Evolutionary conservation across 805 yeast genomes (phyloP).

Genomic region (Saccharomyces paradoxus): DNA sequence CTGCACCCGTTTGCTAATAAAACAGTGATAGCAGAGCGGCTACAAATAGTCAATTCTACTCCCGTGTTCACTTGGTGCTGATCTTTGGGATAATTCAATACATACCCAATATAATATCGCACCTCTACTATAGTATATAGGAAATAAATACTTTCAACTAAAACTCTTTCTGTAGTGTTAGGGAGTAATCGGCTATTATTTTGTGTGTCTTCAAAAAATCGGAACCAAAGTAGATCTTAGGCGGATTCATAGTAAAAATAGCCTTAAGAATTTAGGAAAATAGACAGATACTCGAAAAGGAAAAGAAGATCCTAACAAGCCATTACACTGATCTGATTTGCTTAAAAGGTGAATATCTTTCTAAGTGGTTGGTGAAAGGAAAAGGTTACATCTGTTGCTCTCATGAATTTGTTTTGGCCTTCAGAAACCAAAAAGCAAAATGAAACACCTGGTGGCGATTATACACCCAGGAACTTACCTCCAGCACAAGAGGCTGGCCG

Average conservation of each 20-base stretch:
- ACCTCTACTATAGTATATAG: neutral
- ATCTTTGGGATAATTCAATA: neutral
- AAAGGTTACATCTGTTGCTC: neutral
- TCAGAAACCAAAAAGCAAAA: slow-evolving; percentile 2
- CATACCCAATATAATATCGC: neutral
- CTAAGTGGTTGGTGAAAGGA: neutral
- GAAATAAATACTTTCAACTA: neutral
- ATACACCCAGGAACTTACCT: neutral
- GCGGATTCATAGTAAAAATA: neutral
- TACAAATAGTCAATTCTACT: slow-evolving; percentile 46
- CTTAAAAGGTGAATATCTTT: neutral
- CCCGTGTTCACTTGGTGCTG: slow-evolving; percentile 67
- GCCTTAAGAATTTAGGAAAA: neutral
- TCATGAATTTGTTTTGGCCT: slow-evolving; percentile 12
- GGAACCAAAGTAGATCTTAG: neutral
- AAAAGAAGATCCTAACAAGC: neutral
- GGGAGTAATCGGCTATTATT: neutral
- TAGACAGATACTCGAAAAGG: neutral
- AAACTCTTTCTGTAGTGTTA: neutral
- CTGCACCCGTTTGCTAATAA: slow-evolving; percentile 20
- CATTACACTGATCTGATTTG: neutral
- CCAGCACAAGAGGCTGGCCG: neutral
- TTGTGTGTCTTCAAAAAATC: neutral
- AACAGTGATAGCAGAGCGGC: slow-evolving; percentile 50
- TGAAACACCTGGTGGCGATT: neutral